Evolutionary conservation across 2,329 filamentous ascomycete species (phyloP), one percentile per base, ranked within the genome.

Genomic region (Drechslerella coelobrocha): DNA sequence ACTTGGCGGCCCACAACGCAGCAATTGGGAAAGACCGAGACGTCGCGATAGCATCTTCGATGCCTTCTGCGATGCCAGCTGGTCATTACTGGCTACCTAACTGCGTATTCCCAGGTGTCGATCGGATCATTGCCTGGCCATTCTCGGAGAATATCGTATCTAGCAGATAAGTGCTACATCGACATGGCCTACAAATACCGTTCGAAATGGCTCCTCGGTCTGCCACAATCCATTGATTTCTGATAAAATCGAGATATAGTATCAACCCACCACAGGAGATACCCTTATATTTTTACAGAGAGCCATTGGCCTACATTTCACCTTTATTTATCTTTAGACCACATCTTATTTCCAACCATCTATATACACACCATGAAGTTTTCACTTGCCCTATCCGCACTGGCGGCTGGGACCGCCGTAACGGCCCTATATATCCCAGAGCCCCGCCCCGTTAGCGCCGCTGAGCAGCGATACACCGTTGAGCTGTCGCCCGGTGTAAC

Each of bases 381-480:
- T 19, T 34, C 66, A 10, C 52, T 63, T 14, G 41, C 54, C n/a
- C 55, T 71, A 21, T 53, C 59, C 41, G 59, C 66, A 21, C 47
- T 71, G 21, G 59, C 66, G 53, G 66, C 59, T 2, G 62, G 57
- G 21, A 68, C 63, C 9, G 59, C 66, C n/a, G 66, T 62, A 8
- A 69, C 57, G 7, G 65, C 65, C 19, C 59, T 71, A 27, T 71
- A 71, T 29, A 71, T 71, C 53, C 66, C 66, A 71, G 65, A 62
- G 23, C 51, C 50, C 19, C 41, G 41, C 17, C 41, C 41, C 2
- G 23, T 27, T 47, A 23, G 21, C n/a, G 52, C 43, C 34, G 61
- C 53, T 12, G 47, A 71, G n/a, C 39, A 37, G 14, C 45, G 59
- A 9, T 71, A 71, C 59, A 71, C 66, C 19, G 27, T 71, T 29